Conservation (phyloP, 352 stramenopile species). For the Pythium myriotylum region DNA sequence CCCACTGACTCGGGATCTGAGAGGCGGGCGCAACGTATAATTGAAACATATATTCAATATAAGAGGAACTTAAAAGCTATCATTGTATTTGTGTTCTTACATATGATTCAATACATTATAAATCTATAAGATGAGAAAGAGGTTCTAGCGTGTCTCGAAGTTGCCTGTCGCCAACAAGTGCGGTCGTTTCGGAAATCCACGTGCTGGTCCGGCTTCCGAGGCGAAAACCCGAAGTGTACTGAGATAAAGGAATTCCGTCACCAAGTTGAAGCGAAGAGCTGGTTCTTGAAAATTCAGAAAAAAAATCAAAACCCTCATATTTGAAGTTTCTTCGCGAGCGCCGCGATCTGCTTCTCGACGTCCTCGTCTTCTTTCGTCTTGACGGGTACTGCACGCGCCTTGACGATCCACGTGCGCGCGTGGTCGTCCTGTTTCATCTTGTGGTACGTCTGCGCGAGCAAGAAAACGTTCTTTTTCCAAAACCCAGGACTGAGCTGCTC, state of each 20-base stretch:
- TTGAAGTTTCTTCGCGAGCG: slow-evolving; percentile 49
- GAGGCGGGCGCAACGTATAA: slow-evolving; percentile 28
- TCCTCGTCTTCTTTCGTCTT: slow-evolving; percentile 68
- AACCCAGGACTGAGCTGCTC: slow-evolving; percentile 65
- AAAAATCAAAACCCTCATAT: slow-evolving; percentile 3
- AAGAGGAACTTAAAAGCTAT: background rate
- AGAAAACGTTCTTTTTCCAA: slow-evolving; percentile 80
- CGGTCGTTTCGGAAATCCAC: slow-evolving; percentile 5
- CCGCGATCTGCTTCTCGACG: slow-evolving; percentile 43
- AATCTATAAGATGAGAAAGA: background rate
- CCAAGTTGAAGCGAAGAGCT: background rate
- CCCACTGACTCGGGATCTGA: slow-evolving; percentile 63
- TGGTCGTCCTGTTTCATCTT: slow-evolving; percentile 57
- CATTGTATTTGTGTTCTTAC: background rate
- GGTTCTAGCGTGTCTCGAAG: slow-evolving; percentile 1
- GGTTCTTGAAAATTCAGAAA: background rate
- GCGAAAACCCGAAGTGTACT: slow-evolving; percentile 6
- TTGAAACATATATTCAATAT: slow-evolving; percentile 13
- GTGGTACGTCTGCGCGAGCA: slow-evolving; percentile 65
- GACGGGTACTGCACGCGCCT: slow-evolving; percentile 47
- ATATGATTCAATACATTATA: background rate
- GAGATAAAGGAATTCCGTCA: background rate
- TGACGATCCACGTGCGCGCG: slow-evolving; percentile 50
- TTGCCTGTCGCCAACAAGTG: slow-evolving; percentile 17
- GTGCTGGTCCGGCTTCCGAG: slow-evolving; percentile 6